phyloP scores from a whole-genome alignment of 2,329 filamentous ascomycete genomes.

The Fusarium avenaceum region DNA sequence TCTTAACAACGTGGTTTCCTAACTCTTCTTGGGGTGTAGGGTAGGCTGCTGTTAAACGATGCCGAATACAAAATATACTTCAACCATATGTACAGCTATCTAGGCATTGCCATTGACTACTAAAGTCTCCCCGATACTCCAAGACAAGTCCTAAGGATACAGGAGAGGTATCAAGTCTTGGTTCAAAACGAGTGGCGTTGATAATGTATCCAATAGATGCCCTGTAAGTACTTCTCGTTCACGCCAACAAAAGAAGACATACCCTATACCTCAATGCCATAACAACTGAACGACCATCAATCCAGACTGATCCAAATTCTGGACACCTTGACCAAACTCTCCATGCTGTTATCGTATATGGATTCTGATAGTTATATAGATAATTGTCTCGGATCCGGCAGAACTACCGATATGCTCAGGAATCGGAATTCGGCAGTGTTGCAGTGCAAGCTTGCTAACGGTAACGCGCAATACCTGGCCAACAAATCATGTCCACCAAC shows the following conservation, averaged over 20 bases:
- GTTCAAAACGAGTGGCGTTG: too few species aligned
- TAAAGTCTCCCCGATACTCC: background rate
- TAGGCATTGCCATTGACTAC: background rate
- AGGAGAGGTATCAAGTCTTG: too few species aligned
- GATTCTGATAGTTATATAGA: too few species aligned
- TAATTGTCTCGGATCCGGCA: background rate
- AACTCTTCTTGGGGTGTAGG: background rate
- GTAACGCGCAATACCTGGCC: background rate
- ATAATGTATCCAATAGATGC: accelerated
- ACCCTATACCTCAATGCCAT: background rate
- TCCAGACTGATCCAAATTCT: too few species aligned
- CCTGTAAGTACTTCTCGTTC: background rate
- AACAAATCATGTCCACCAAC: background rate
- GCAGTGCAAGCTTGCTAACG: too few species aligned
- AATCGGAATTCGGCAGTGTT: background rate
- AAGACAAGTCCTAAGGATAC: too few species aligned
- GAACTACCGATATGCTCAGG: too few species aligned
- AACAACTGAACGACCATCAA: background rate
- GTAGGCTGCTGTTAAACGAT: background rate
- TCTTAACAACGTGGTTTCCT: background rate
- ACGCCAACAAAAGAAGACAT: background rate
- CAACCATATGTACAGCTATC: background rate
- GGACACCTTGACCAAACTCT: accelerated
- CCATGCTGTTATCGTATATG: background rate
- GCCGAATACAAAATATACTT: background rate